Evolutionary conservation across 2,329 filamentous ascomycete species (phyloP).

Genomic region (Nothomitra cinnamomea): DNA sequence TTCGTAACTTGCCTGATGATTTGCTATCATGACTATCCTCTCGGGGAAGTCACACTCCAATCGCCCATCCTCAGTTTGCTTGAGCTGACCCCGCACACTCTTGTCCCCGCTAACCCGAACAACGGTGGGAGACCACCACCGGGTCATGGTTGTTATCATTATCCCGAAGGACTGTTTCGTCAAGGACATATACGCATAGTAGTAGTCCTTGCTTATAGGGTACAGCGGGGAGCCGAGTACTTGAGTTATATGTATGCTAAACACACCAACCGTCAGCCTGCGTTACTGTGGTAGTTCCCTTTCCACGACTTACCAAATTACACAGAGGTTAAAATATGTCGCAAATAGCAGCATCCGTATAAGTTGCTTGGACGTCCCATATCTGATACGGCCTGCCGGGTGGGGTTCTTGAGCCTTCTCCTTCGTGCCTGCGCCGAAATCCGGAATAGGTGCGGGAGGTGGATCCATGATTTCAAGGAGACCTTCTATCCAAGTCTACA

Average conservation of each 20-base stretch:
- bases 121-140: slow-evolving; percentile 73
- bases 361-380: slow-evolving; percentile 33
- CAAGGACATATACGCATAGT: slow-evolving; percentile 73
- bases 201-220: slow-evolving; percentile 56
- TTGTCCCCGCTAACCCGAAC: slow-evolving; percentile 72
- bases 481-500: background rate
- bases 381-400: slow-evolving; percentile 23
- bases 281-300: background rate
- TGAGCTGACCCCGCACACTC: slow-evolving; percentile 60
- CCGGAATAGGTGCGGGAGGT: slow-evolving; percentile 8
- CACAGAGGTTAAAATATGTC: slow-evolving; percentile 35
- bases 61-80: slow-evolving; percentile 50
- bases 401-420: slow-evolving; percentile 12
- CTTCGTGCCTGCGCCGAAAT: slow-evolving; percentile 9
- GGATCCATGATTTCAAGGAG: background rate
- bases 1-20: slow-evolving; percentile 46
- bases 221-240: slow-evolving; percentile 63
- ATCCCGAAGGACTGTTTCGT: slow-evolving; percentile 75
- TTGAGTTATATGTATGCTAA: slow-evolving; percentile 46
- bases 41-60: slow-evolving; percentile 69
- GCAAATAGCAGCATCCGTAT: slow-evolving; percentile 34
- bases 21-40: slow-evolving; percentile 67
- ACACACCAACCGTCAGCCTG: background rate
- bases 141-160: slow-evolving; percentile 60
- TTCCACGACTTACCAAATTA: slow-evolving; percentile 14